Percentiles rank a stretch among this genome's conserved stretches.
Conservation (phyloP, 192 early-diverging fungal species). For the Backusella parvicylindrica region DNA sequence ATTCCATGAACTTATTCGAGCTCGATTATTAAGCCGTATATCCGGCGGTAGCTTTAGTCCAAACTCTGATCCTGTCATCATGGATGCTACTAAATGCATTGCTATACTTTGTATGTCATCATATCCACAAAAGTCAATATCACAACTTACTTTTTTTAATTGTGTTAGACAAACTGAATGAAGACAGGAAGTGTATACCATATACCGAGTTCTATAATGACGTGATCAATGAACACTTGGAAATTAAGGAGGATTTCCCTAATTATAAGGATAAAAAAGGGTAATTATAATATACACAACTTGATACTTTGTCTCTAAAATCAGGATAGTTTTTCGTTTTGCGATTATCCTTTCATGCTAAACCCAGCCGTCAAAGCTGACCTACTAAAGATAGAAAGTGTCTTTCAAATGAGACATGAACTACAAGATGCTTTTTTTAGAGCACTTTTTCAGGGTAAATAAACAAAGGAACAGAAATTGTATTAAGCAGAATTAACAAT, state of each 20-base stretch:
- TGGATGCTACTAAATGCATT: conserved; percentile 27
- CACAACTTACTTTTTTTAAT: background rate
- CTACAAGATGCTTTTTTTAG: conserved; percentile 78
- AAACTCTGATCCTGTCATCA: conserved; percentile 23
- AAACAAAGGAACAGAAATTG: no score
- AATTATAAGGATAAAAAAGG: conserved; percentile 61
- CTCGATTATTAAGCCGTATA: background rate
- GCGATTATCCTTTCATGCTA: conserved; percentile 72
- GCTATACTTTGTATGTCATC: conserved; percentile 26
- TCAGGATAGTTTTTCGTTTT: conserved; percentile 58
- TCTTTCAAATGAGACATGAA: conserved; percentile 64
- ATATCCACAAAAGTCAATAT: conserved; percentile 2
- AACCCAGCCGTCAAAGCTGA: conserved; percentile 71
- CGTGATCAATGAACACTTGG: conserved; percentile 63
- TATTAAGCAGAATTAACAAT: background rate
- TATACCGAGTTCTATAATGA: conserved; percentile 71
- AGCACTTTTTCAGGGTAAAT: conserved; percentile 57
- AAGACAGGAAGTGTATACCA: conserved; percentile 47
- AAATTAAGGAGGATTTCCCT: conserved; percentile 76
- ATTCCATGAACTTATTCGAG: conserved; percentile 2
- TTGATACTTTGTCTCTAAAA: background rate
- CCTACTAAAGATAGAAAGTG: conserved; percentile 69
- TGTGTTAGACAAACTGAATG: conserved; percentile 58
- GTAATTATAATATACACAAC: conserved; percentile 9
- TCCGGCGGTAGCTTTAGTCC: conserved; percentile 9